Evolutionary conservation across 2,329 filamentous ascomycete genomes (phyloP), one percentile per base, ranked within the genome.

Genomic region (Paecilomyces sp.): DNA sequence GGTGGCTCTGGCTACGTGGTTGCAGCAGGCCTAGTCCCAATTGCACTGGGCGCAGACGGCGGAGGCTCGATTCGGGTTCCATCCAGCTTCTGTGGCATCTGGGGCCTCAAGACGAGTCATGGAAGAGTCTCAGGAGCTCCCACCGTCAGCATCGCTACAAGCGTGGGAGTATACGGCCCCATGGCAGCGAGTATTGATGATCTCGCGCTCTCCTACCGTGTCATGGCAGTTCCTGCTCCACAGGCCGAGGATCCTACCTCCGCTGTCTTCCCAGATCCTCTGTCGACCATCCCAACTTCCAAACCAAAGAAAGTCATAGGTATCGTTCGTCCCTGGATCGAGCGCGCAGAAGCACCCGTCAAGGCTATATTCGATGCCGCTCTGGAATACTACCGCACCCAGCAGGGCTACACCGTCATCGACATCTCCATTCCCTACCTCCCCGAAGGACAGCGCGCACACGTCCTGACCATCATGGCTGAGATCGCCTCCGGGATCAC

Each of bases 81-180:
- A 0, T 77, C 86, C 0, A 81, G 83, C 33, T 93, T 89, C 77
- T 94, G 90, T 71, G 90, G 91, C 55, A 77, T 91, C 24, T 96
- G 88, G 74, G 91, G 91, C 1, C 80, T 96, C 60, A 96, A 96
- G 74, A 80, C 90, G 0, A 87, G 85, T 0, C 88, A 94, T 70
- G 84, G 88, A 68, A 87, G 91, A 41, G 83, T 89, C 5, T 83
- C 83, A 52, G 79, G 62, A 55, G 78, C 79, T 3, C 88, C 88
- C 0, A 82, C 84, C 1, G 74, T 79, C 13, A 84, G 84, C 60
- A 79, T 85, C 57, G 83, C 83, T 28, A 79, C 81, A 34, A 88
- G 83, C 0, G 86, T 85, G 34, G 85, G 83, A 59, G 88, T 94
- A 15, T 79, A 84, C 6, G 90, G 91, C 0, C 92, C 92, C 7